phyloP scores from a whole-genome alignment of 768 basidiomycete genomes.

The Hygrophoropsis aurantiaca region DNA sequence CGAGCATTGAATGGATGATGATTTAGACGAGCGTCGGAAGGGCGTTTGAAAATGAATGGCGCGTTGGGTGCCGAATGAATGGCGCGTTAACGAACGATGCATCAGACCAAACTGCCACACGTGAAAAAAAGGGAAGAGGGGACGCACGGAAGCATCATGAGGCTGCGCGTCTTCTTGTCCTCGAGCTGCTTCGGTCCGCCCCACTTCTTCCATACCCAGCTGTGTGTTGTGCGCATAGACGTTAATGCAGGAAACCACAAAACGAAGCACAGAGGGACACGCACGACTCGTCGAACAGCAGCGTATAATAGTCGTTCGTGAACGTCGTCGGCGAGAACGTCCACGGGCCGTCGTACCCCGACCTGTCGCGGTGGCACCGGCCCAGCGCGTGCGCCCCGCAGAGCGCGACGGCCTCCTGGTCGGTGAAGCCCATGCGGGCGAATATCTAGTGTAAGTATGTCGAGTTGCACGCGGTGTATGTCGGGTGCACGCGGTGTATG shows the following conservation, averaged over 20 bases:
- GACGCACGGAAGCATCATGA: conserved; percentile 96
- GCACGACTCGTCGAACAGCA: conserved; percentile 84
- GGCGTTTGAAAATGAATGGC: too few relatives aligned
- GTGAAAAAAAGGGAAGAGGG: neutral
- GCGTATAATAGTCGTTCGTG: conserved; percentile 83
- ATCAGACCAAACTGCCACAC: neutral
- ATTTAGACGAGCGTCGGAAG: too few relatives aligned
- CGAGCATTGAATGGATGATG: too few relatives aligned
- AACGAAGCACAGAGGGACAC: conserved; percentile 5
- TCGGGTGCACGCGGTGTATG: too few relatives aligned
- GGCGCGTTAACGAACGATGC: too few relatives aligned
- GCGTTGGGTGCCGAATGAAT: conserved; percentile 4
- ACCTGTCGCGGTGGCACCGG: conserved; percentile 84
- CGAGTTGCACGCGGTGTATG: conserved; percentile 1
- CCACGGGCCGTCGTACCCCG: conserved; percentile 90
- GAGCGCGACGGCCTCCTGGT: conserved; percentile 96
- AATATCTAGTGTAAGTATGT: conserved; percentile 54
- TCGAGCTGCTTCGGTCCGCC: conserved; percentile 88
- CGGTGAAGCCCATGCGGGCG: conserved; percentile 94
- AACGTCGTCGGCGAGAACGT: conserved; percentile 90
- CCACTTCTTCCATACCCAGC: conserved; percentile 97
- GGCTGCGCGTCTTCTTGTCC: conserved; percentile 82
- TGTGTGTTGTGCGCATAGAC: conserved; percentile 20
- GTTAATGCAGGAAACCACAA: neutral
- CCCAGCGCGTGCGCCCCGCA: conserved; percentile 94